Evolutionary conservation across 2,329 filamentous ascomycete species (phyloP), one percentile per base, ranked within the genome.

Genomic region (Penicillium digitatum): DNA sequence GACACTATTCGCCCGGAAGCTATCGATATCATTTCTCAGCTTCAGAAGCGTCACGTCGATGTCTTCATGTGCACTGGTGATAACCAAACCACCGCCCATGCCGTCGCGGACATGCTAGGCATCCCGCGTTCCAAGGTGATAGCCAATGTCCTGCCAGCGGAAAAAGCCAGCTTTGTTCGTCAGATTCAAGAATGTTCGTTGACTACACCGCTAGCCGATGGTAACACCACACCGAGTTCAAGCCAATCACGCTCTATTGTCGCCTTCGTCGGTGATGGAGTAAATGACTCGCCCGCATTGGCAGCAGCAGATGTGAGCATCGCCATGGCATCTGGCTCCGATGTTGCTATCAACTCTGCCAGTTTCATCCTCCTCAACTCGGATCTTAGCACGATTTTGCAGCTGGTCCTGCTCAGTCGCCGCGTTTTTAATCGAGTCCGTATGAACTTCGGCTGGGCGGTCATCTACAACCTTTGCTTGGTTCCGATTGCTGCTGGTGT

Each of bases 31-130:
- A 81, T 95, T 55, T 72, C 75, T 7, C 79, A 85, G 1, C 82
- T 96, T 0, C 81, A 83, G 40, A 72, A 80, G 5, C 82, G 82
- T 16, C 85, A 87, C 20, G 86, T 88, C 44, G 82, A 86, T 31
- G 88, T 95, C 4, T 96, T 87, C 85, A 95, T 96, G 90, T 85
- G 96, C 35, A 95, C 90, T 0, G 92, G 92, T 29, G 92, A 96
- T 76, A 96, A 96, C 67, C 76, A 79, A n/a, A 85, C 79, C n/a
- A 96, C 92, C 0, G 92, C 92, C 2, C 79, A 81, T 20, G 90
- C 90, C 0, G 89, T 96, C 3, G 92, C 88, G 1, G 75, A 79
- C 2, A 83, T 84, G 65, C 79, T 96, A 18, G 89, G 89, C 22
- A 96, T 96, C 60, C 81, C 84, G 0, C 66, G 78, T 0, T 75